phyloP scores from a whole-genome alignment of 495 filamentous ascomycete species.

The Penicillium argentinense region DNA sequence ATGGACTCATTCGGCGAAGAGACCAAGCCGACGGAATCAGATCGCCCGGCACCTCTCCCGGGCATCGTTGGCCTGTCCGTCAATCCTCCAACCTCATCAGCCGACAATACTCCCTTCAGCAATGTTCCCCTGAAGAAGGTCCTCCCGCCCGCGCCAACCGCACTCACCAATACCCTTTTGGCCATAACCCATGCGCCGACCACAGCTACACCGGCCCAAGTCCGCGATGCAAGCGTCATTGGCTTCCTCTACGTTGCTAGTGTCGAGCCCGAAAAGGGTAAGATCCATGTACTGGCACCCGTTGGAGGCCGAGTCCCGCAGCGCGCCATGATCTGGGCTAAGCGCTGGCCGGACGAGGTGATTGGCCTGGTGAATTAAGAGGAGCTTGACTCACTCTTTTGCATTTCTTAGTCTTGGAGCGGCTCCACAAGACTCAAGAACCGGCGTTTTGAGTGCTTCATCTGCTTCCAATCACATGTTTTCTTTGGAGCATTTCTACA shows the following conservation, averaged over 20 bases:
- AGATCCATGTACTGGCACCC: slow-evolving; percentile 78
- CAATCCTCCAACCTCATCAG: slow-evolving; percentile 7
- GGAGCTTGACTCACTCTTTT: neutral
- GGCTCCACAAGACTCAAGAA: neutral
- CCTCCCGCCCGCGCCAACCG: slow-evolving; percentile 31
- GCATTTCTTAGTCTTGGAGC: neutral
- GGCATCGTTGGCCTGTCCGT: slow-evolving; percentile 24
- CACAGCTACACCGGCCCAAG: slow-evolving; percentile 63
- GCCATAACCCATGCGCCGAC: slow-evolving; percentile 74
- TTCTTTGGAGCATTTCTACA: too few species aligned
- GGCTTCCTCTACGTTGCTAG: slow-evolving; percentile 91
- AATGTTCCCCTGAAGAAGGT: slow-evolving; percentile 40
- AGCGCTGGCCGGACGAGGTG: slow-evolving; percentile 51
- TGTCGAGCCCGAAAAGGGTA: slow-evolving; percentile 81
- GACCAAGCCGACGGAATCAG: slow-evolving; percentile 16
- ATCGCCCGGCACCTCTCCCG: slow-evolving; percentile 21
- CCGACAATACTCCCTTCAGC: slow-evolving; percentile 6
- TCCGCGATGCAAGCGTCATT: slow-evolving; percentile 83
- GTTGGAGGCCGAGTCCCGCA: slow-evolving; percentile 75
- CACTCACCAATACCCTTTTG: slow-evolving; percentile 62
- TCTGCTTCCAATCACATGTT: too few species aligned
- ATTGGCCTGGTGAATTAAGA: slow-evolving; percentile 48
- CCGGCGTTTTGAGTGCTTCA: neutral
- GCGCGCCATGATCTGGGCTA: slow-evolving; percentile 70
- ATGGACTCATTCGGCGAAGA: slow-evolving; percentile 43